A percentile compares a stretch with the other conserved stretches of the same genome.
Conservation (phyloP, 352 stramenopile species). For the Pythium utonaiense region DNA sequence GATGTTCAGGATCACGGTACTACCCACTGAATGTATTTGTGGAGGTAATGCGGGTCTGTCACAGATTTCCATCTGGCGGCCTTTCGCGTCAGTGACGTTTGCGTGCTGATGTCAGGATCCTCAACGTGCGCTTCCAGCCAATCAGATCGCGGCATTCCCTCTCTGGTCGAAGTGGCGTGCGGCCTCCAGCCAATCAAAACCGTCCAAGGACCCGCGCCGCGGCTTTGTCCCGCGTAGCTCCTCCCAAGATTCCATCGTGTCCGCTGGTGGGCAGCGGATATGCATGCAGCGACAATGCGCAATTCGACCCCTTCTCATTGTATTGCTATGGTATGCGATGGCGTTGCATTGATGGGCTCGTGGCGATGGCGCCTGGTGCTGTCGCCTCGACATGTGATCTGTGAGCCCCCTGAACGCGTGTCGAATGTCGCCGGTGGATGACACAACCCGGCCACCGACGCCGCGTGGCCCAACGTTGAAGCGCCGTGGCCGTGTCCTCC, state of each 20-base stretch:
- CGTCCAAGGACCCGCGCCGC: neutral
- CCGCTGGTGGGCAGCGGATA: too few relatives aligned
- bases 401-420: neutral
- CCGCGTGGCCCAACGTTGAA: neutral
- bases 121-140: constrained; percentile 2
- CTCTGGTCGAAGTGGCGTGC: constrained; percentile 12
- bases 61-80: neutral
- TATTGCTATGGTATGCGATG: too few relatives aligned
- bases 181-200: constrained; percentile 21
- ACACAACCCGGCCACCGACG: neutral
- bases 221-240: neutral
- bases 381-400: neutral
- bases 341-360: too few relatives aligned
- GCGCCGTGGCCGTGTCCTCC: neutral
- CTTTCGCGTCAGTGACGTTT: neutral
- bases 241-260: too few relatives aligned
- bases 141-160: neutral
- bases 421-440: neutral
- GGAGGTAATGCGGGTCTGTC: neutral
- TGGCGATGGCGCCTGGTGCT: neutral
- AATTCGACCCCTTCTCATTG: too few relatives aligned
- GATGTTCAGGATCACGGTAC: neutral
- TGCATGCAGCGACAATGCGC: neutral
- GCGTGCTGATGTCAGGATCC: constrained; percentile 6
- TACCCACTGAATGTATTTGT: neutral